These are phyloP conservation scores for Penicillium nucicola DNA, from an alignment of 495 filamentous ascomycete genomes.

Conservation along the genomic window DNA sequence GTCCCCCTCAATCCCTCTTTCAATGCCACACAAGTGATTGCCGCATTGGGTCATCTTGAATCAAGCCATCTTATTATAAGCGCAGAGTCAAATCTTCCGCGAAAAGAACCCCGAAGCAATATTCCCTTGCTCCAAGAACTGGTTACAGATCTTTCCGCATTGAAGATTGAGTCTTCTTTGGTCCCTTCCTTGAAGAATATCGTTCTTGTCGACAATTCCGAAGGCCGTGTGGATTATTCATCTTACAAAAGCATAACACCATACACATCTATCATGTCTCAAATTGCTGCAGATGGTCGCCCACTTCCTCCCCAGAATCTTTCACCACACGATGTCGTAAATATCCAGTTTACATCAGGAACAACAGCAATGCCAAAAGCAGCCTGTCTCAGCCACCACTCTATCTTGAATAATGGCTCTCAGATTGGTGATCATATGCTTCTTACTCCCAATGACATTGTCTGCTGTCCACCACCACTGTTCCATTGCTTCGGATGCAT, in stretches of 20 bases:
- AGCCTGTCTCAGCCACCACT: conserved; percentile 78
- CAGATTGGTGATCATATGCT: conserved; percentile 82
- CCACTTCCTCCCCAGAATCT: conserved; percentile 47
- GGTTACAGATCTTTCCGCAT: conserved; percentile 53
- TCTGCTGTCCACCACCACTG: conserved; percentile 83
- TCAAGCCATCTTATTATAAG: conserved; percentile 78
- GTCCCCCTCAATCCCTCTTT: conserved; percentile 92
- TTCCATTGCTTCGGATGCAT: conserved; percentile 94
- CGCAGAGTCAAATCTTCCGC: conserved; percentile 79
- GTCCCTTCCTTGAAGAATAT: conserved; percentile 70
- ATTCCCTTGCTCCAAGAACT: conserved; percentile 63
- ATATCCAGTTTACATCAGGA: conserved; percentile 96
- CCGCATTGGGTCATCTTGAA: conserved; percentile 74
- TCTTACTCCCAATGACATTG: conserved; percentile 64
- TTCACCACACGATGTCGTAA: conserved; percentile 69
- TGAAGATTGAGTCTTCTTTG: conserved; percentile 56
- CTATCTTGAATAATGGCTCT: conserved; percentile 86
- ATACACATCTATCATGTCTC: conserved; percentile 45
- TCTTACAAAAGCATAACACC: conserved; percentile 47
- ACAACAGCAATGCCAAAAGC: conserved; percentile 91
- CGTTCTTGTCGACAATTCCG: conserved; percentile 78
- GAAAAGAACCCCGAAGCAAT: conserved; percentile 78
- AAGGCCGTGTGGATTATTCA: conserved; percentile 50
- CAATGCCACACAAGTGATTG: conserved; percentile 71
- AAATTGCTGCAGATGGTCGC: conserved; percentile 47